Evolutionary conservation across 345 rosid species (phyloP).

Genomic region (Pistacia integerrima): DNA sequence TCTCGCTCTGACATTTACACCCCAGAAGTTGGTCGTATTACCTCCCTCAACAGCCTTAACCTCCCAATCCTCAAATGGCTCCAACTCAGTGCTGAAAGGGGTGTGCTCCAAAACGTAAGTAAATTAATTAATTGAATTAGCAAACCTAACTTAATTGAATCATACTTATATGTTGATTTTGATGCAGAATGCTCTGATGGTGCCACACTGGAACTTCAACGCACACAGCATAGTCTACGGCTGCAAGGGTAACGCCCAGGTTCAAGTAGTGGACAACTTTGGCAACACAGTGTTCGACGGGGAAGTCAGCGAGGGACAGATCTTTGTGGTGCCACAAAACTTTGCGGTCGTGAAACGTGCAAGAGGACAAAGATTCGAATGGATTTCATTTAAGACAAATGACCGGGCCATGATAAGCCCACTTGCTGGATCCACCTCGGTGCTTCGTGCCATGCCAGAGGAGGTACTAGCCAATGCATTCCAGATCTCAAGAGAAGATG

Average conservation of each 20-base stretch:
- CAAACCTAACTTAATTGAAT: background rate
- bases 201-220: constrained; percentile 68
- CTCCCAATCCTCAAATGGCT: constrained; percentile 60
- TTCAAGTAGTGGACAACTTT: constrained; percentile 61
- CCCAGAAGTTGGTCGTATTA: constrained; percentile 57
- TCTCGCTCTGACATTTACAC: constrained; percentile 57
- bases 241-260: constrained; percentile 48
- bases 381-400: constrained; percentile 69
- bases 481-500: constrained; percentile 56
- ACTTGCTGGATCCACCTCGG: constrained; percentile 57
- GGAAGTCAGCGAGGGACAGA: constrained; percentile 50
- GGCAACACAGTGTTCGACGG: constrained; percentile 61
- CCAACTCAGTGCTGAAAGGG: constrained; percentile 62
- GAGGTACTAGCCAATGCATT: constrained; percentile 57
- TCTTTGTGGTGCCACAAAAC: constrained; percentile 67
- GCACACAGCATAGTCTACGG: constrained; percentile 66
- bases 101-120: constrained; percentile 43
- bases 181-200: constrained; percentile 53
- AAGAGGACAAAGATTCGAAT: constrained; percentile 54
- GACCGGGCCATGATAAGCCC: constrained; percentile 47
- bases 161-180: too few relatives aligned
- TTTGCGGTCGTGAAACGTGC: constrained; percentile 55
- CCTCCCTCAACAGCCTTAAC: constrained; percentile 53
- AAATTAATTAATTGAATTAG: background rate
- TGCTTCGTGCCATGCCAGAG: constrained; percentile 49